Evolutionary conservation across 352 stramenopile species (phyloP), one percentile per base, ranked within the genome.

Genomic region (Globisporangium megalacanthum): DNA sequence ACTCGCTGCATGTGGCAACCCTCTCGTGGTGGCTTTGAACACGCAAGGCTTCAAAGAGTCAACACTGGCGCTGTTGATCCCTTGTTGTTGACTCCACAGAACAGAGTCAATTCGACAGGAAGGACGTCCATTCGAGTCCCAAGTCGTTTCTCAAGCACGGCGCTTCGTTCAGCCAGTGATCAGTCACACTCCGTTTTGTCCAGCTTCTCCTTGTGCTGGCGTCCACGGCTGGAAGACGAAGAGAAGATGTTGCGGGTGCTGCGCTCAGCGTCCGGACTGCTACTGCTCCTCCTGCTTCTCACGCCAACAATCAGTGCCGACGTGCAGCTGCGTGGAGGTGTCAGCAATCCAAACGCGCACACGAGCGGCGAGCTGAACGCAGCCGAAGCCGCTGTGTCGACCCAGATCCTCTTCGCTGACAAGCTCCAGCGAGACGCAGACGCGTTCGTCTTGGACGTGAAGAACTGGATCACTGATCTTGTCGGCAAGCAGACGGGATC

Each of bases 341-440:
- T 37, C 11, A 17, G 39, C 17, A 39, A 49, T 47, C 47, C 14
- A 35, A 31, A 22, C 13, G 25, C 25, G 5, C 47, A 33, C n/a
- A 15, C 35, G 5, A 49, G 22, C 10, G 22, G 29, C 33, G 47
- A 53, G 14, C 45, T 60, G 5, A 29, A 54, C 42, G 42, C 41
- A 17, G 54, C 35, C 9, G 35, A 46, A 9, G 29, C 54, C 4
- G 29, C 17, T 17, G 31, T 52, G 15, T 9, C 47, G 8, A 54
- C 45, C 7, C 47, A 49, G 36, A 47, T 55, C 25, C 55, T n/a
- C 55, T 61, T 61, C 31, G 36, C 33, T 22, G 29, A 54, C 17
- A 54, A 61, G 10, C 55, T 61, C n/a, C 46, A 54, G 48, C 33
- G 31, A 36, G 55, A 61, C n/a, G 47, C 55, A 0, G 39, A 61